Evolutionary conservation across 805 yeast genomes (phyloP).

Genomic region (Wickerhamiella alocasiicola): DNA sequence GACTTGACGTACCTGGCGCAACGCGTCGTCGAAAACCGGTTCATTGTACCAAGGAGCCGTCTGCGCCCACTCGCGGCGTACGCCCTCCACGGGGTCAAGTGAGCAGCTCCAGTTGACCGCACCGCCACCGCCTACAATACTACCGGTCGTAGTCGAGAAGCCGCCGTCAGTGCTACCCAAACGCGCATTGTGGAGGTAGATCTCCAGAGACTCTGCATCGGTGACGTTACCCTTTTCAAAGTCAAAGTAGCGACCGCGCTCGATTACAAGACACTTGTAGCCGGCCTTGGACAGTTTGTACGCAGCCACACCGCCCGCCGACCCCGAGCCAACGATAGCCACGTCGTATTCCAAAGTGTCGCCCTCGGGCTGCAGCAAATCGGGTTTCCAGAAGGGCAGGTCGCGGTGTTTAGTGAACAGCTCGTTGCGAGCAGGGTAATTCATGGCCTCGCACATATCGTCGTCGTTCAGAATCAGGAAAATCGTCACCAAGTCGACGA

Average conservation of each 20-base stretch:
- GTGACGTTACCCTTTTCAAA: slow-evolving; percentile 29
- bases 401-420: slow-evolving; percentile 1
- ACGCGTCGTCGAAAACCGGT: slow-evolving; percentile 33
- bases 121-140: slow-evolving; percentile 46
- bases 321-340: slow-evolving; percentile 40
- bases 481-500: slow-evolving; percentile 21
- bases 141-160: slow-evolving; percentile 35
- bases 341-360: slow-evolving; percentile 26
- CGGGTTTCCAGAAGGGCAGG: background rate
- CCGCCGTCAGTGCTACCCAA: slow-evolving; percentile 15
- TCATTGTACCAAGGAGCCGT: slow-evolving; percentile 35
- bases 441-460: slow-evolving; percentile 7
- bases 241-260: slow-evolving; percentile 37
- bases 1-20: slow-evolving; percentile 34
- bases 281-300: slow-evolving; percentile 35
- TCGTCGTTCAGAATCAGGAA: slow-evolving; percentile 8
- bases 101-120: slow-evolving; percentile 48
- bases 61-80: slow-evolving; percentile 40
- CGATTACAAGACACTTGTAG: slow-evolving; percentile 34
- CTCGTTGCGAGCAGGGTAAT: background rate
- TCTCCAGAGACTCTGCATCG: slow-evolving; percentile 31
- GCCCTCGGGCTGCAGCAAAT: background rate
- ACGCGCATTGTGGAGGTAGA: slow-evolving; percentile 27
- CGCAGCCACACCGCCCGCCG: slow-evolving; percentile 43
- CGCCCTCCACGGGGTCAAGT: slow-evolving; percentile 37